Evolutionary conservation across 768 basidiomycete species (phyloP).

Genomic region (Fomitopsis serialis): DNA sequence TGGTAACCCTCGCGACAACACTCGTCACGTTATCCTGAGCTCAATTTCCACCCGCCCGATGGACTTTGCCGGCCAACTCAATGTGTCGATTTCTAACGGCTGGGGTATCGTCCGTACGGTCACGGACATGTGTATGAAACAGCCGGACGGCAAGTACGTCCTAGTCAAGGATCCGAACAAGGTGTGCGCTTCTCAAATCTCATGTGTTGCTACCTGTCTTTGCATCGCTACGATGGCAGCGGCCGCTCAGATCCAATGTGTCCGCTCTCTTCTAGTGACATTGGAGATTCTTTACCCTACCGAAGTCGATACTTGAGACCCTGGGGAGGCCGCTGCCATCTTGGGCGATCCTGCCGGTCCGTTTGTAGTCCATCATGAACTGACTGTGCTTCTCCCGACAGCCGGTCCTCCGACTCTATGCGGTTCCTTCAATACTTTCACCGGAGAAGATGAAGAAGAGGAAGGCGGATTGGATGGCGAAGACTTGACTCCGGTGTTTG

Average conservation of each 20-base stretch:
- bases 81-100: slow-evolving; percentile 90
- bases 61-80: slow-evolving; percentile 93
- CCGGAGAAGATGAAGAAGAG: slow-evolving; percentile 66
- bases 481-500: slow-evolving; percentile 30
- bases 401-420: slow-evolving; percentile 92
- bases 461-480: slow-evolving; percentile 37
- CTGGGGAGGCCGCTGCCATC: too few species aligned
- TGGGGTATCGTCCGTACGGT: slow-evolving; percentile 98
- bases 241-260: too few species aligned
- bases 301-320: too few species aligned
- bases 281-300: too few species aligned
- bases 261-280: too few species aligned
- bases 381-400: slow-evolving; percentile 25
- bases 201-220: neutral
- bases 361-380: neutral
- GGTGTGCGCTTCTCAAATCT: slow-evolving; percentile 39
- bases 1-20: slow-evolving; percentile 88
- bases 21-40: slow-evolving; percentile 92
- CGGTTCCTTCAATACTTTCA: slow-evolving; percentile 89
- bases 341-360: too few species aligned
- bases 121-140: slow-evolving; percentile 90
- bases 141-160: slow-evolving; percentile 98
- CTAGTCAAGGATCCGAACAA: slow-evolving; percentile 97
- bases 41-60: slow-evolving; percentile 91
- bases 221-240: neutral